Conservation (phyloP, 495 filamentous ascomycete species). For the Penicillium lagena region DNA sequence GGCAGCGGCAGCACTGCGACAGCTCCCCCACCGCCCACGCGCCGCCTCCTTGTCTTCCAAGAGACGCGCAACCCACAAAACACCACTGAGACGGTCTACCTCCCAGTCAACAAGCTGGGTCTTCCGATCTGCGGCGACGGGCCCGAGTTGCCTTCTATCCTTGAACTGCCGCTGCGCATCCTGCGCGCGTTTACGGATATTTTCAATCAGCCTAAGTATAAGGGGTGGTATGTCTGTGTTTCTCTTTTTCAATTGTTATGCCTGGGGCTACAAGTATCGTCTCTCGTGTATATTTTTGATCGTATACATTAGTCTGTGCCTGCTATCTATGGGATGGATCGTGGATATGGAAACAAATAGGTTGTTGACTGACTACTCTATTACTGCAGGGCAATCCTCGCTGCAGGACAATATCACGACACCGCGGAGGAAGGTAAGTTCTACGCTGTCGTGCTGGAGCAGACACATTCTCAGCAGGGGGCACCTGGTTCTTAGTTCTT, state of each 20-base stretch:
- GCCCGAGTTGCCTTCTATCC: conserved; percentile 30
- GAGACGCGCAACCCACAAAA: conserved; percentile 27
- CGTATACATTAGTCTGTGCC: too few relatives aligned
- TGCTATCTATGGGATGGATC: too few relatives aligned
- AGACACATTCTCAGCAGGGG: conserved; percentile 3
- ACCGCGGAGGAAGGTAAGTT: conserved; percentile 35
- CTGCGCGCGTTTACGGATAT: conserved; percentile 38
- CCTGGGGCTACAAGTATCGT: background rate
- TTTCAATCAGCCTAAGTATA: conserved; percentile 40
- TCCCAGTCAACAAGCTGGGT: conserved; percentile 38
- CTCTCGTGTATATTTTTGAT: conserved; percentile 1
- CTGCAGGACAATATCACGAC: conserved; percentile 36
- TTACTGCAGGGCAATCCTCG: conserved; percentile 25
- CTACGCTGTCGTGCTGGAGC: conserved; percentile 38
- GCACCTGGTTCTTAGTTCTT: too few relatives aligned
- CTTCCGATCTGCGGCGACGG: conserved; percentile 33
- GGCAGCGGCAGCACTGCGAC: too few relatives aligned
- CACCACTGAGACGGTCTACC: conserved; percentile 24
- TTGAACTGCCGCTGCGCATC: conserved; percentile 33
- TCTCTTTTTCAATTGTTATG: conserved; percentile 5
- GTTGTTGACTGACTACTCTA: background rate
- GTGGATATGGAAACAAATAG: too few relatives aligned
- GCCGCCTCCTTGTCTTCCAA: conserved; percentile 34
- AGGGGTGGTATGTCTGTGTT: conserved; percentile 33
- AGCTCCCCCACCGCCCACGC: background rate